Conservation (phyloP, 2,329 filamentous ascomycete genomes). For the Aphanocladium album region DNA sequence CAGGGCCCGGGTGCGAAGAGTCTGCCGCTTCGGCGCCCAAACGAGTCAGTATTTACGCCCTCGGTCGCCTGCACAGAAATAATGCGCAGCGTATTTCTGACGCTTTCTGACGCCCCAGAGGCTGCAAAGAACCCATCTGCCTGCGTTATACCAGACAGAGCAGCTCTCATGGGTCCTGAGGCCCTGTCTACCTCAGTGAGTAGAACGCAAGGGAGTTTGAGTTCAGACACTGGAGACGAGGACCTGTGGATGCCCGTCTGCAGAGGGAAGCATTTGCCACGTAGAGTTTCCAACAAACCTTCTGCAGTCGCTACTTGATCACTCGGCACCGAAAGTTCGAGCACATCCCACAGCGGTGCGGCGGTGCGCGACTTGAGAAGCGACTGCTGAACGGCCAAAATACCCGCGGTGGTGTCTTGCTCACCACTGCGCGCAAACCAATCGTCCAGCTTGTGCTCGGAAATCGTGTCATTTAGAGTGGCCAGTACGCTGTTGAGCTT, state of each 20-base stretch:
- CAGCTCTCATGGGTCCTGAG: neutral
- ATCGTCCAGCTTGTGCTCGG: constrained; percentile 7
- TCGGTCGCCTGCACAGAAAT: neutral
- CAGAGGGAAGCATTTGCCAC: neutral
- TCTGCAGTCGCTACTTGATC: neutral
- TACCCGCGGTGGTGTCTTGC: neutral
- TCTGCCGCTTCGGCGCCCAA: neutral
- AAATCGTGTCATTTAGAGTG: neutral
- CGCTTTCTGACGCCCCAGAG: neutral
- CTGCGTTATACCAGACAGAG: neutral
- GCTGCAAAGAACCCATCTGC: neutral
- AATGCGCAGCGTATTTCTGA: neutral
- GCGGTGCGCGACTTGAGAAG: neutral
- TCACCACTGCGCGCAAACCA: constrained; percentile 4
- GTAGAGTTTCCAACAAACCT: neutral
- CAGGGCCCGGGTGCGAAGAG: neutral
- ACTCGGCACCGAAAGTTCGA: neutral
- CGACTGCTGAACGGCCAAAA: constrained; percentile 3
- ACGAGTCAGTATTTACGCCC: neutral
- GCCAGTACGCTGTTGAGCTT: constrained; percentile 8
- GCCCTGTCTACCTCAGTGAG: neutral
- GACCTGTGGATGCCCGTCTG: neutral
- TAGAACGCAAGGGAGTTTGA: neutral
- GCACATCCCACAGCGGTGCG: neutral
- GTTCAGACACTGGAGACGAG: neutral